phyloP scores from a whole-genome alignment of 2,329 filamentous ascomycete genomes.

The Tolypocladium ovalisporum region DNA sequence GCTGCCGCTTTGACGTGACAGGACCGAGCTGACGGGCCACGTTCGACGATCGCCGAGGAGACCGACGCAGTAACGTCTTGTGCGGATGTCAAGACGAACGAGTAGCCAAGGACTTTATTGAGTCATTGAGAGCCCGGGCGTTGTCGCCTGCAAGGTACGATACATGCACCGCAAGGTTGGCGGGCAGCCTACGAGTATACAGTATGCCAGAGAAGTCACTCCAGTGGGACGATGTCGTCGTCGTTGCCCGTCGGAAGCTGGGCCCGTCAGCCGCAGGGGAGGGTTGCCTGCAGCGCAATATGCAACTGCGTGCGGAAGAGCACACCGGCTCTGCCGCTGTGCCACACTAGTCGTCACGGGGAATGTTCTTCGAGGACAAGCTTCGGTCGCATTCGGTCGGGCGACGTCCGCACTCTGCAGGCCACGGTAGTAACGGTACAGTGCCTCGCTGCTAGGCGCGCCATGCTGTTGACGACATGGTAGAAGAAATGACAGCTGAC shows the following conservation, averaged over 20 bases:
- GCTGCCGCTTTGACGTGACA: background rate
- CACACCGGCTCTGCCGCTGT: background rate
- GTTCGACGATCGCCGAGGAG: background rate
- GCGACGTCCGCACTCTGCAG: background rate
- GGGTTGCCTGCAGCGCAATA: background rate
- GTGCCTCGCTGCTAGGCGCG: background rate
- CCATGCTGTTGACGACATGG: background rate
- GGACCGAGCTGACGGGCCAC: background rate
- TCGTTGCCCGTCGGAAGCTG: background rate
- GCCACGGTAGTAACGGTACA: background rate
- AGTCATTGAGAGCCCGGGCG: background rate
- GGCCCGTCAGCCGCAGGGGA: background rate
- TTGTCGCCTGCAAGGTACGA: background rate
- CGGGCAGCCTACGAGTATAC: background rate
- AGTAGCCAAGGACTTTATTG: background rate
- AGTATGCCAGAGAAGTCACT: background rate
- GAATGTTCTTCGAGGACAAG: background rate
- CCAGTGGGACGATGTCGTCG: background rate
- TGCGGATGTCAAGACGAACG: background rate
- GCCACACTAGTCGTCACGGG: background rate
- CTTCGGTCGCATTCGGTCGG: background rate
- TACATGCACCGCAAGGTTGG: background rate
- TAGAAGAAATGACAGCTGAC: background rate
- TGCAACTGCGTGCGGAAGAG: too few relatives aligned
- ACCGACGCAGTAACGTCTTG: background rate